Percentiles rank a stretch among this genome's conserved stretches.
These are phyloP conservation scores for Aureobasidium leucospermi DNA, from an alignment of 2,329 filamentous ascomycete species.

Conservation along the genomic window DNA sequence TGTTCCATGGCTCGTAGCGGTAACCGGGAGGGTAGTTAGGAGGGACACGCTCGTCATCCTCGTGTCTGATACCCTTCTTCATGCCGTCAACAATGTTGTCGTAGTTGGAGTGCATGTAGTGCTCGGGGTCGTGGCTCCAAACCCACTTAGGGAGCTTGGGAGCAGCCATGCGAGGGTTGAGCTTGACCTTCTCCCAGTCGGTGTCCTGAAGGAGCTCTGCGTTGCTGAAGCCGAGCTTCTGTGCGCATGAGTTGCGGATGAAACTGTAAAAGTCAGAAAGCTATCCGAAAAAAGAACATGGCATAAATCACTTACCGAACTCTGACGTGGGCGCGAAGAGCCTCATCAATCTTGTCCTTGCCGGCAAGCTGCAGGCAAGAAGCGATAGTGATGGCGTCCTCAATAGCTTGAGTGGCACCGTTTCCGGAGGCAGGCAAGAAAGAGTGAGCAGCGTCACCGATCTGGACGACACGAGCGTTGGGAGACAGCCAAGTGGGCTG, in stretches of 20 bases:
- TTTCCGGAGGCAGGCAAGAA: constrained; percentile 40
- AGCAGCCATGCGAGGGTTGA: constrained; percentile 36
- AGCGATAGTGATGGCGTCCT: constrained; percentile 39
- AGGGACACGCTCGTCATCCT: constrained; percentile 34
- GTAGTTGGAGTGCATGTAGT: constrained; percentile 39
- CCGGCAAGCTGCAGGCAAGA: constrained; percentile 40
- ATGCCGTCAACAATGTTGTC: constrained; percentile 34
- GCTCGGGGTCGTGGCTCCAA: constrained; percentile 39
- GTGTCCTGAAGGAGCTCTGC: constrained; percentile 41
- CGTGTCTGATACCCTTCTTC: constrained; percentile 35
- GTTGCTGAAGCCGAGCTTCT: constrained; percentile 43
- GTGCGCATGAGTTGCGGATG: constrained; percentile 41
- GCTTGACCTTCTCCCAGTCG: constrained; percentile 42
- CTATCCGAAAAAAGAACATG: neutral
- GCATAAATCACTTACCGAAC: constrained; percentile 29
- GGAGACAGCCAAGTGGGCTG: constrained; percentile 39
- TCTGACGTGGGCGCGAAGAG: constrained; percentile 34
- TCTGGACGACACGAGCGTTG: constrained; percentile 35
- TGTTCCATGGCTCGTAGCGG: constrained; percentile 34
- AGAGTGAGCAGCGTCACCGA: constrained; percentile 40
- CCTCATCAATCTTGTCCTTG: constrained; percentile 31
- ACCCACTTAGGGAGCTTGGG: constrained; percentile 42
- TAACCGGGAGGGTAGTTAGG: constrained; percentile 37
- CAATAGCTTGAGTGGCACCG: constrained; percentile 42
- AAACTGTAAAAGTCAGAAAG: constrained; percentile 27